These are phyloP conservation scores for Syzygium malaccense DNA, from an alignment of 441 rosid species.

Conservation along the genomic window DNA sequence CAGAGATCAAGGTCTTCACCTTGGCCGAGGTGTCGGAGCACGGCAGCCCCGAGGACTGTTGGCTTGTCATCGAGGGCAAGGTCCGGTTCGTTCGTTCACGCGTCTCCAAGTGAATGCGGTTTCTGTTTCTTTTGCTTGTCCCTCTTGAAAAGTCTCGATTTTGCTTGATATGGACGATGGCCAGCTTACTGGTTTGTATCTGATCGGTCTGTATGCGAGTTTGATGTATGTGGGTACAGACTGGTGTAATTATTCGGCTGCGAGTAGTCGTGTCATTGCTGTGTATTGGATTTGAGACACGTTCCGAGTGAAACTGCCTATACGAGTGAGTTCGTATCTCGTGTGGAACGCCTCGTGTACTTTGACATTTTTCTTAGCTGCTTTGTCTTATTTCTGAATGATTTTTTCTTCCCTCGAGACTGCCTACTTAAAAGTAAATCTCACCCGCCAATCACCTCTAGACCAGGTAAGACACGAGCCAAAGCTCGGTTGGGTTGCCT, in stretches of 20 bases:
- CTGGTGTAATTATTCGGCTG: background rate
- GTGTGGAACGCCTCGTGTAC: background rate
- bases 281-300: background rate
- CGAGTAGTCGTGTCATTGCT: background rate
- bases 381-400: background rate
- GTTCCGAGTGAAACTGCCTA: background rate
- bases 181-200: background rate
- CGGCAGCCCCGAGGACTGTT: conserved; percentile 51
- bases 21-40: conserved; percentile 61
- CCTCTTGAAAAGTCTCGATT: background rate
- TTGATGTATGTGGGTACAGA: background rate
- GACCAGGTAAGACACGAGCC: background rate
- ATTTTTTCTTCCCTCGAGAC: background rate
- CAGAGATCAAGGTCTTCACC: conserved; percentile 44
- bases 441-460: background rate
- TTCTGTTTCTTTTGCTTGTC: background rate
- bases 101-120: background rate
- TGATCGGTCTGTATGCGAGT: background rate
- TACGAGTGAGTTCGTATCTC: background rate
- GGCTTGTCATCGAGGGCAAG: conserved; percentile 72
- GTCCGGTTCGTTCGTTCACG: conserved; percentile 3
- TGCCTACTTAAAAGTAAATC: background rate
- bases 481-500: background rate
- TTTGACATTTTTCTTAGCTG: background rate
- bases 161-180: background rate